A percentile compares a stretch with the other conserved stretches of the same genome.
Conservation (phyloP, 371 early-diverging fungal species). For the Lichtheimia ornata region DNA sequence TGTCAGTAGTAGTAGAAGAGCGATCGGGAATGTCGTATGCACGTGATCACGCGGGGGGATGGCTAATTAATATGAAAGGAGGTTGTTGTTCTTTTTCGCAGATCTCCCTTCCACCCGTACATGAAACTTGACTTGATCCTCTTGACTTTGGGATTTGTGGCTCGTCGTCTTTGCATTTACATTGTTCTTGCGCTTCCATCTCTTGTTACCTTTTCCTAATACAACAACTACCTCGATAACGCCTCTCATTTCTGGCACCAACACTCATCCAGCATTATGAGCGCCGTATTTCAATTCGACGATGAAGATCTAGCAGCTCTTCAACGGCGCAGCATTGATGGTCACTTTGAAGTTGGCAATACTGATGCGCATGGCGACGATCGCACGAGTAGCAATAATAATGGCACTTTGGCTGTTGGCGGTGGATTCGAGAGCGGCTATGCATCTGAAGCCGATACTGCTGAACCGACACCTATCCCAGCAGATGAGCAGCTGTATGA, state of each 20-base stretch:
- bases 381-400: slow-evolving; percentile 3
- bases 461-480: slow-evolving; percentile 31
- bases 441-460: slow-evolving; percentile 38
- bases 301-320: slow-evolving; percentile 26
- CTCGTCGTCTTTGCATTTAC: slow-evolving; percentile 30
- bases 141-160: slow-evolving; percentile 25
- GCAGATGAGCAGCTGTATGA: slow-evolving; percentile 40
- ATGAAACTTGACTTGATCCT: slow-evolving; percentile 28
- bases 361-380: background rate
- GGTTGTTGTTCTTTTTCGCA: background rate
- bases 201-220: background rate
- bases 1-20: background rate
- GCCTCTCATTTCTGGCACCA: background rate
- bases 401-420: background rate
- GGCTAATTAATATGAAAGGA: background rate
- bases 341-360: too few species aligned
- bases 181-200: background rate
- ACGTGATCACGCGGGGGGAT: background rate
- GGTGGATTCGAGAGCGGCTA: slow-evolving; percentile 36
- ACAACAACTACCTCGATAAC: background rate
- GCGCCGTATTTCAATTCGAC: slow-evolving; percentile 50
- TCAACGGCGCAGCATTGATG: background rate
- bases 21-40: background rate
- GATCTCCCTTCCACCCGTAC: background rate
- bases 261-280: slow-evolving; percentile 27